Percentiles rank a stretch among this genome's conserved stretches.
phyloP scores from a whole-genome alignment of 2,329 filamentous ascomycete genomes.

The Aspergillus tamarii region DNA sequence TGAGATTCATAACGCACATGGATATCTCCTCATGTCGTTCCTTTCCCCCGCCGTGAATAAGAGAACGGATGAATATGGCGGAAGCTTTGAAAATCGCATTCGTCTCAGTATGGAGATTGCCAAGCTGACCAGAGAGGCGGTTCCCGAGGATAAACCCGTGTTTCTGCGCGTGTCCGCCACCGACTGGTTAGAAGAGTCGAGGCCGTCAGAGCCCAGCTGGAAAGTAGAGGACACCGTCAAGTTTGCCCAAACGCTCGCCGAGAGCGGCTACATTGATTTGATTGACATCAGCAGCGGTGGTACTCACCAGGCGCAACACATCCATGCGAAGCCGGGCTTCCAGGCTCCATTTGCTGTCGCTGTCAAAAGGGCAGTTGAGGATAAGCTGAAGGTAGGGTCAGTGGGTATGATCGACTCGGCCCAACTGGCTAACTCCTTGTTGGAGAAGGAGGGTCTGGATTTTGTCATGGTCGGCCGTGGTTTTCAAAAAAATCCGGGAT shows the following conservation, averaged over 20 bases:
- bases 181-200: constrained; percentile 70
- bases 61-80: constrained; percentile 62
- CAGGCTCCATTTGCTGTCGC: constrained; percentile 73
- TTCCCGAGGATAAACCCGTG: constrained; percentile 69
- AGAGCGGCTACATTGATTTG: constrained; percentile 71
- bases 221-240: constrained; percentile 65
- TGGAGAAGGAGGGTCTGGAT: constrained; percentile 61
- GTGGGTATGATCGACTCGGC: constrained; percentile 75
- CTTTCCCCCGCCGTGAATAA: constrained; percentile 69
- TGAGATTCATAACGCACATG: constrained; percentile 78
- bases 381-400: constrained; percentile 68
- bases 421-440: constrained; percentile 66
- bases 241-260: constrained; percentile 69
- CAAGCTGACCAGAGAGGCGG: constrained; percentile 61
- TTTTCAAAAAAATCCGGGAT: constrained; percentile 80
- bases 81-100: constrained; percentile 64
- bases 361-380: constrained; percentile 73
- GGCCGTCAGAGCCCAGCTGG: constrained; percentile 66
- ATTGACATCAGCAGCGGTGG: constrained; percentile 70
- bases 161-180: constrained; percentile 72
- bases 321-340: constrained; percentile 61
- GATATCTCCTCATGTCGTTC: constrained; percentile 74
- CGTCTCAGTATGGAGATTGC: constrained; percentile 70
- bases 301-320: constrained; percentile 33
- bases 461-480: constrained; percentile 72